These are phyloP conservation scores for Lachnellula willkommii DNA, from an alignment of 2,329 filamentous ascomycete species.

Conservation along the genomic window DNA sequence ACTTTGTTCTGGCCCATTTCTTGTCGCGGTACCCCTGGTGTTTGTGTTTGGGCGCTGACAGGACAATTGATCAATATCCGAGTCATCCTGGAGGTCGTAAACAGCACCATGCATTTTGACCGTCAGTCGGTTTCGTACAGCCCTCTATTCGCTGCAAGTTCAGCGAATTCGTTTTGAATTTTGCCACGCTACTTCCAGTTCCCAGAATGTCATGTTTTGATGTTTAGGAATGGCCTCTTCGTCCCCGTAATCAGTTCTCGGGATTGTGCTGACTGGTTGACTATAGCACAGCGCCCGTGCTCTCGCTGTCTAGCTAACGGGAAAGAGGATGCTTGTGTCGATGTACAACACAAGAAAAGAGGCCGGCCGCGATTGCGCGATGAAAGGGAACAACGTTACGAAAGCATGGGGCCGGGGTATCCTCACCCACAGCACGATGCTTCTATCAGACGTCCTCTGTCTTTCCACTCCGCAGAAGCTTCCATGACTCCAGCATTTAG, in stretches of 20 bases:
- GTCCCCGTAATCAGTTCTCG: background rate
- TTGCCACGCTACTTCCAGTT: no score
- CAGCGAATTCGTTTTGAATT: no score
- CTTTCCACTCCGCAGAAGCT: slow-evolving; percentile 44
- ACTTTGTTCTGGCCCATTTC: no score
- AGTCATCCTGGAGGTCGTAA: no score
- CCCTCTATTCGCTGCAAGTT: no score
- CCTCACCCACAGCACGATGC: slow-evolving; percentile 21
- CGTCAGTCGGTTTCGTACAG: no score
- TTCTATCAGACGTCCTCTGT: slow-evolving; percentile 42
- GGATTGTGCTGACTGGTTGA: slow-evolving; percentile 17
- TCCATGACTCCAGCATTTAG: slow-evolving; percentile 42
- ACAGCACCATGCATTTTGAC: no score
- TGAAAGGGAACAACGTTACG: slow-evolving; percentile 57
- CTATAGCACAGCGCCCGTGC: slow-evolving; percentile 67
- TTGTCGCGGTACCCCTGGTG: no score
- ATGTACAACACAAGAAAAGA: slow-evolving; percentile 82
- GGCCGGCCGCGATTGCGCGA: slow-evolving; percentile 73
- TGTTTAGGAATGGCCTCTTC: background rate
- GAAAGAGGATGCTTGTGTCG: slow-evolving; percentile 74
- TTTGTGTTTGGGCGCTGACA: no score
- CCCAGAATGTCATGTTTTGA: background rate
- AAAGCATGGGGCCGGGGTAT: slow-evolving; percentile 33
- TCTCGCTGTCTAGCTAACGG: slow-evolving; percentile 71
- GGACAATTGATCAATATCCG: no score